A percentile compares a stretch with the other conserved stretches of the same genome.
Evolutionary conservation across 257 asterid species (phyloP).

Genomic region (Phtheirospermum japonicum): DNA sequence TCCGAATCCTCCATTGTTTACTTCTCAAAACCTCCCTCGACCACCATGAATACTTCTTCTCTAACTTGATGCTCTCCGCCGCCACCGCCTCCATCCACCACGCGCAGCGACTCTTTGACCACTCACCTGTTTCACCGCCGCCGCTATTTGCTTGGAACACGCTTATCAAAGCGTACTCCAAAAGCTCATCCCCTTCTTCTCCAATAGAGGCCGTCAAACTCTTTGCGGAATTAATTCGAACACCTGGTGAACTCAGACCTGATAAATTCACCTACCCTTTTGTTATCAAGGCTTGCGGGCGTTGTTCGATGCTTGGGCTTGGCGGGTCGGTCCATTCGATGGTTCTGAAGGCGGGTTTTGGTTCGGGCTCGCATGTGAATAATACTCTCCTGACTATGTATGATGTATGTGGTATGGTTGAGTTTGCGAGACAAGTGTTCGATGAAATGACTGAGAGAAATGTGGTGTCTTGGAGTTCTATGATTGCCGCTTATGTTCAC

Average conservation of each 20-base stretch:
- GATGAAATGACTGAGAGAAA: background rate
- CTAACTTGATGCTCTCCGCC: slow-evolving; percentile 47
- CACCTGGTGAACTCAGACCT: slow-evolving; percentile 34
- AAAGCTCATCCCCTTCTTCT: slow-evolving; percentile 31
- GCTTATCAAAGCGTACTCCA: slow-evolving; percentile 53
- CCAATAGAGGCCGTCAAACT: slow-evolving; percentile 44
- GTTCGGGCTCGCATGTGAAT: no score
- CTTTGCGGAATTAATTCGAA: slow-evolving; percentile 35
- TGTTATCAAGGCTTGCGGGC: slow-evolving; percentile 66
- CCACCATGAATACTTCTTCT: slow-evolving; percentile 41
- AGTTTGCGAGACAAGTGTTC: no score
- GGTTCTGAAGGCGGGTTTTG: no score
- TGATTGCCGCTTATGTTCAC: no score
- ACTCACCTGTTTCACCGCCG: slow-evolving; percentile 44
- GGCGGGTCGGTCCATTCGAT: slow-evolving; percentile 55
- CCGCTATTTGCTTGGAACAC: slow-evolving; percentile 64
- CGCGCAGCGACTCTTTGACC: slow-evolving; percentile 40
- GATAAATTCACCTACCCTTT: slow-evolving; percentile 55
- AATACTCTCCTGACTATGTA: no score
- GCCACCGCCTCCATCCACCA: slow-evolving; percentile 44
- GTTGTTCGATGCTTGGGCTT: slow-evolving; percentile 46
- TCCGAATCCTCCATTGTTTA: slow-evolving; percentile 53
- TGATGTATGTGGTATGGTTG: no score
- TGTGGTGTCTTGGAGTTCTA: background rate
- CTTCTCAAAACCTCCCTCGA: slow-evolving; percentile 56